Evolutionary conservation across 225 moss, liverwort and hornwort genomes (phyloP).

Genomic region (Straminergon stramineum): DNA sequence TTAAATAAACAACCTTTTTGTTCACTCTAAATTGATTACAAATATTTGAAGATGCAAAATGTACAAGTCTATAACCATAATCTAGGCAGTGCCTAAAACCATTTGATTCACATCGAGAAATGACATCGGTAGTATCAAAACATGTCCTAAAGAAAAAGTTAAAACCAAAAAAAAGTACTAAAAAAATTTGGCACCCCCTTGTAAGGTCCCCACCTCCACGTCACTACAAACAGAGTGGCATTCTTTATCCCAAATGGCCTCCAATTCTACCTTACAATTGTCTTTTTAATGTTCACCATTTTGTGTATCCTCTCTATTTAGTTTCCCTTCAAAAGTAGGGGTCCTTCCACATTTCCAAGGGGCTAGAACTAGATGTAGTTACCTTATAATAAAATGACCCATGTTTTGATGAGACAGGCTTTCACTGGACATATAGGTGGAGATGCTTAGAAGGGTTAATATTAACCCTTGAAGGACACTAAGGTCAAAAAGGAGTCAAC

Average conservation of each 20-base stretch:
- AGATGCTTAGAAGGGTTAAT: background rate
- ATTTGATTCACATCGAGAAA: background rate
- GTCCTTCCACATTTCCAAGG: fast-evolving
- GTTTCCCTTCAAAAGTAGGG: fast-evolving
- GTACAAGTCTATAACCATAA: background rate
- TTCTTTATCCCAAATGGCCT: background rate
- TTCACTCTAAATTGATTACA: background rate
- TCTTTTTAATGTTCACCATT: background rate
- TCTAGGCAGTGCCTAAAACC: background rate
- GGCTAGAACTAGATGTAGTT: fast-evolving
- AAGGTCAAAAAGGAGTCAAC: fast-evolving
- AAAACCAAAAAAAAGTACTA: fast-evolving
- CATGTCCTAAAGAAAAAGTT: background rate
- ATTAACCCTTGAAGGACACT: background rate
- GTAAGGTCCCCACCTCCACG: fast-evolving
- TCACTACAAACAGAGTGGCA: background rate
- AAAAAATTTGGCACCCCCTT: too few species aligned
- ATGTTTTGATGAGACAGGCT: background rate
- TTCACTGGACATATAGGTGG: fast-evolving
- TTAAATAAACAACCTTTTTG: too few species aligned
- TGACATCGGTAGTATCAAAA: background rate
- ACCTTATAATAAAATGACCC: background rate
- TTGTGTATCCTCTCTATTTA: background rate
- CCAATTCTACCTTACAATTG: background rate
- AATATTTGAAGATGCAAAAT: background rate